phyloP scores from a whole-genome alignment of 2,329 filamentous ascomycete species.

The Monilinia polystroma region DNA sequence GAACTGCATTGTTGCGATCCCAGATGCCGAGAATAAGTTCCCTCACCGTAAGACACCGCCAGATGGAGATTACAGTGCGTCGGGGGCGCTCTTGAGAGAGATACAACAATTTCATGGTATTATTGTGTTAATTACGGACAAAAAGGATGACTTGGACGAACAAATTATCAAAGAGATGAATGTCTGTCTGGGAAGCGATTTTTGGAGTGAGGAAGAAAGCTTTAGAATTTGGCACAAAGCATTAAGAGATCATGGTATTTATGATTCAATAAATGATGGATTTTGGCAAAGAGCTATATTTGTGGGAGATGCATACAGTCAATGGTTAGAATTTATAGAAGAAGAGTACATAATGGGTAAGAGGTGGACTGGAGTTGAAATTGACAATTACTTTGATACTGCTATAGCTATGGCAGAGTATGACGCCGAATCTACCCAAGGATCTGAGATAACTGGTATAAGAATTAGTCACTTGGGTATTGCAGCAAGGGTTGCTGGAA shows the following conservation, averaged over 20 bases:
- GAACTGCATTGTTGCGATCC: conserved; percentile 13
- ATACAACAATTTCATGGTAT: not conserved
- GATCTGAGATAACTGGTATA: not conserved
- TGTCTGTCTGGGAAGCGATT: not conserved
- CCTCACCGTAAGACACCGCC: not conserved
- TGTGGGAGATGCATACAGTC: not conserved
- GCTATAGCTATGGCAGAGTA: not conserved
- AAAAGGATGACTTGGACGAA: not conserved
- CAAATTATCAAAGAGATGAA: not conserved
- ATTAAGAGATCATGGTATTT: not conserved
- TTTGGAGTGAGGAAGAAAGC: conserved; percentile 1
- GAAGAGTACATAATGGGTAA: not conserved
- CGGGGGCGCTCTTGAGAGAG: not conserved
- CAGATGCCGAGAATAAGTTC: not conserved
- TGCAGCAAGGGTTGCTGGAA: not conserved
- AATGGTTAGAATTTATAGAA: not conserved
- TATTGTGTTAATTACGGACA: not conserved
- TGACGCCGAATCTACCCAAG: not conserved
- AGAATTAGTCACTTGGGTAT: not conserved
- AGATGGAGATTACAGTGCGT: not conserved
- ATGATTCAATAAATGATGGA: not conserved
- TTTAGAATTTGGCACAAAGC: not conserved
- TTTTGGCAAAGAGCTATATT: not conserved
- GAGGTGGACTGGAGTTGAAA: conserved; percentile 7
- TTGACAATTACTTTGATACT: conserved; percentile 9